A percentile compares a stretch with the other conserved stretches of the same genome.
Evolutionary conservation across 306 rosid genomes (phyloP).

Genomic region (Cucurbita pepo): DNA sequence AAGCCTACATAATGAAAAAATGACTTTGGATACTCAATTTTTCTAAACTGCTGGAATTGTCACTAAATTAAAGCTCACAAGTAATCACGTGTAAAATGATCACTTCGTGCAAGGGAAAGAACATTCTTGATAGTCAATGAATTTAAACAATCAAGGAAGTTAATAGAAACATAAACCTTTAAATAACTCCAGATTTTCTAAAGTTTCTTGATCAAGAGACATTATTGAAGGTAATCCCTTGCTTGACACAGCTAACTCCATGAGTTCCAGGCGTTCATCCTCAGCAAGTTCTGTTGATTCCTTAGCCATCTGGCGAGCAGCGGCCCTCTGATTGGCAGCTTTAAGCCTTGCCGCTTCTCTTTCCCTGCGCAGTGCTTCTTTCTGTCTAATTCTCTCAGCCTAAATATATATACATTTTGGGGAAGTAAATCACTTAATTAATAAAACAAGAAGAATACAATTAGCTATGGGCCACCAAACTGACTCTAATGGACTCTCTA

Average conservation of each 20-base stretch:
- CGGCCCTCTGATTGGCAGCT: slow-evolving; percentile 57
- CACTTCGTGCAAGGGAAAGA: neutral
- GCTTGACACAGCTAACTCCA: slow-evolving; percentile 60
- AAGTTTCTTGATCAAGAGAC: slow-evolving; percentile 46
- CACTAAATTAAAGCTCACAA: too few relatives aligned
- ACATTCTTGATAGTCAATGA: neutral
- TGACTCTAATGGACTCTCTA: slow-evolving; percentile 58
- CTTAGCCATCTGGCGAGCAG: slow-evolving; percentile 55
- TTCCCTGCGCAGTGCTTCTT: slow-evolving; percentile 49
- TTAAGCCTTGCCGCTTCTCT: slow-evolving; percentile 59
- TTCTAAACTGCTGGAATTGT: too few relatives aligned
- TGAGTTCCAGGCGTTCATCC: slow-evolving; percentile 63
- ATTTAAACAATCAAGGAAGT: neutral
- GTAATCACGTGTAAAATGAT: too few relatives aligned
- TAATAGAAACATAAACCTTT: slow-evolving; percentile 24
- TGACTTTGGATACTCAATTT: too few relatives aligned
- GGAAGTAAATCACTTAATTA: neutral
- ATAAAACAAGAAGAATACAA: neutral
- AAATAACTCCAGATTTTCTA: slow-evolving; percentile 46
- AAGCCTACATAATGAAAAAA: too few relatives aligned
- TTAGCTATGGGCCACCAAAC: slow-evolving; percentile 4
- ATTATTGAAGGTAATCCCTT: slow-evolving; percentile 45
- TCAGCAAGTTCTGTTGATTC: slow-evolving; percentile 58
- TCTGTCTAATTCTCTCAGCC: slow-evolving; percentile 63
- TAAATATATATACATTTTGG: slow-evolving; percentile 10